Evolutionary conservation across 1,284 basidiomycete species (phyloP).

Genomic region (Sanghuangporus baumii): DNA sequence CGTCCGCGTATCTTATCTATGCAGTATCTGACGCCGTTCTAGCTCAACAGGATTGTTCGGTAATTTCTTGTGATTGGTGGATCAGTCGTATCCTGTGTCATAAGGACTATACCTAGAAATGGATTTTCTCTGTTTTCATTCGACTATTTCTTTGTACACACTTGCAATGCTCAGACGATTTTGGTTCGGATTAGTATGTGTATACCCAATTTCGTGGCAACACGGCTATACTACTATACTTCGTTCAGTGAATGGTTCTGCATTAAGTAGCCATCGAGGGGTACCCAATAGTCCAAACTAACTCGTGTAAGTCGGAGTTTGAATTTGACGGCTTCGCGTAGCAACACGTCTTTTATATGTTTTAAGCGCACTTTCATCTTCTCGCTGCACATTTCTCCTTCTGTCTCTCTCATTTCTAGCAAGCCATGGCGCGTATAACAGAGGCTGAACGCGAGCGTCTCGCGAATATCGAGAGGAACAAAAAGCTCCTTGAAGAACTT

Average conservation of each 20-base stretch:
- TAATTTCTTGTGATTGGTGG: background rate
- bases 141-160: background rate
- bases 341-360: background rate
- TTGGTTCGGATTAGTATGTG: background rate
- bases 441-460: slow-evolving; percentile 44
- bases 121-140: background rate
- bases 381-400: background rate
- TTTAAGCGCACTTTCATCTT: background rate
- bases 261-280: too few relatives aligned
- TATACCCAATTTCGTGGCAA: background rate
- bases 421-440: slow-evolving; percentile 30
- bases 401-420: background rate
- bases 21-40: background rate
- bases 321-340: background rate
- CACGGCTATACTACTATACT: background rate
- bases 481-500: slow-evolving; percentile 35
- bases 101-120: background rate
- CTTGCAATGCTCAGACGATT: background rate
- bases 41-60: slow-evolving; percentile 11
- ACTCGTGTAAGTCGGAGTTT: background rate
- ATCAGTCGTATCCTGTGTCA: background rate
- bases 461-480: slow-evolving; percentile 47
- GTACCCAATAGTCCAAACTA: too few relatives aligned
- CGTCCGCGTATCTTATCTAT: slow-evolving; percentile 15
- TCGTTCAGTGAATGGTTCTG: too few relatives aligned